phyloP scores from a whole-genome alignment of 2,329 filamentous ascomycete genomes.

The Sporothrix variecibatus region DNA sequence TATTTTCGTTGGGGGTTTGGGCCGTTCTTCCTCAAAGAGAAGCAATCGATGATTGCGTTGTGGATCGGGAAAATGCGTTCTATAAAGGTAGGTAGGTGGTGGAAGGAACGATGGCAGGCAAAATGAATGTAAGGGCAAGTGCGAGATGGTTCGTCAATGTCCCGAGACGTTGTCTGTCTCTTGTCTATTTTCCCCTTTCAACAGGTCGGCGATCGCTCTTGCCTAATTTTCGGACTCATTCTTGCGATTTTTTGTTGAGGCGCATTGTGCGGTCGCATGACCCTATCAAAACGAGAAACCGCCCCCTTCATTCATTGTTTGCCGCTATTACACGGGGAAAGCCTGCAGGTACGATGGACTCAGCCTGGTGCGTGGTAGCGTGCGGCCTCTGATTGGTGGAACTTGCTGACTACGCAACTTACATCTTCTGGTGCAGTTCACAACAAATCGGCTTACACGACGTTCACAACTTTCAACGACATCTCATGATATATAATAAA shows the following conservation, averaged over 20 bases:
- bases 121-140: background rate
- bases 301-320: background rate
- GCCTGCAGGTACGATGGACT: slow-evolving; percentile 12
- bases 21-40: background rate
- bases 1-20: background rate
- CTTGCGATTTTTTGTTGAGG: background rate
- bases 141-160: background rate
- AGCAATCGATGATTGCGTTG: background rate
- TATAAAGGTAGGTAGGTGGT: background rate
- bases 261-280: slow-evolving; percentile 4
- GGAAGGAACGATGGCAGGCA: background rate
- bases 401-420: background rate
- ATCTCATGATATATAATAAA: background rate
- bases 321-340: background rate
- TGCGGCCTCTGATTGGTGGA: slow-evolving; percentile 3
- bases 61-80: background rate
- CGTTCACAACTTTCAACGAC: background rate
- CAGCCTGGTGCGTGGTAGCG: background rate
- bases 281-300: background rate
- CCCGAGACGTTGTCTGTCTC: background rate
- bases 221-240: background rate
- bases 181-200: background rate
- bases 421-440: background rate
- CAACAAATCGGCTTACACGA: background rate
- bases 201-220: slow-evolving; percentile 13